Evolutionary conservation across 2,329 filamentous ascomycete species (phyloP).

Genomic region (Seiridium cupressi): DNA sequence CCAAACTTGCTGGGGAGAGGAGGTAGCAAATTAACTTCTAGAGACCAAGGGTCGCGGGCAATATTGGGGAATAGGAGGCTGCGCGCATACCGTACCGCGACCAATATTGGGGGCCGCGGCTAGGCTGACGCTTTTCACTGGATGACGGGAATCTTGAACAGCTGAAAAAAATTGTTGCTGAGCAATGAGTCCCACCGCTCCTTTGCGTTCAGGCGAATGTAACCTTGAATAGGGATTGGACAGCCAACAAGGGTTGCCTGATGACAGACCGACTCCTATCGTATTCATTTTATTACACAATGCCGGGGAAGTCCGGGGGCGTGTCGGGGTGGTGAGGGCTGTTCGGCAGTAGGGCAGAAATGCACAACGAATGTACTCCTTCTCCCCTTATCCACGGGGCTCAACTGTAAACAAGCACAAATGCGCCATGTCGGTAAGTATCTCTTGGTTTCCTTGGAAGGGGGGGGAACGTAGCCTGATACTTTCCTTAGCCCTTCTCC

Average conservation of each 20-base stretch:
- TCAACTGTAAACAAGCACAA: background rate
- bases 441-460: no score
- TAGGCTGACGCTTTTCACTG: background rate
- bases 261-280: background rate
- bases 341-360: background rate
- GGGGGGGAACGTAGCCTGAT: no score
- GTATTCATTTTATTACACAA: background rate
- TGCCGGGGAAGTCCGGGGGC: conserved; percentile 5
- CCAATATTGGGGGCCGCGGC: no score
- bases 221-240: background rate
- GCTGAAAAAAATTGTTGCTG: background rate
- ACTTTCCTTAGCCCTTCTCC: no score
- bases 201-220: background rate
- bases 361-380: no score
- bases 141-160: background rate
- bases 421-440: no score
- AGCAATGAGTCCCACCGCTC: conserved; percentile 1
- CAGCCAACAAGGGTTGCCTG: background rate
- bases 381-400: background rate
- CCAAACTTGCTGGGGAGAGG: background rate
- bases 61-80: background rate
- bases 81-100: background rate
- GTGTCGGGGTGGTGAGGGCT: background rate
- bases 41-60: background rate
- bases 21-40: background rate